Conservation (phyloP, 108 stramenopile species). For the Cyclotella baltica region DNA sequence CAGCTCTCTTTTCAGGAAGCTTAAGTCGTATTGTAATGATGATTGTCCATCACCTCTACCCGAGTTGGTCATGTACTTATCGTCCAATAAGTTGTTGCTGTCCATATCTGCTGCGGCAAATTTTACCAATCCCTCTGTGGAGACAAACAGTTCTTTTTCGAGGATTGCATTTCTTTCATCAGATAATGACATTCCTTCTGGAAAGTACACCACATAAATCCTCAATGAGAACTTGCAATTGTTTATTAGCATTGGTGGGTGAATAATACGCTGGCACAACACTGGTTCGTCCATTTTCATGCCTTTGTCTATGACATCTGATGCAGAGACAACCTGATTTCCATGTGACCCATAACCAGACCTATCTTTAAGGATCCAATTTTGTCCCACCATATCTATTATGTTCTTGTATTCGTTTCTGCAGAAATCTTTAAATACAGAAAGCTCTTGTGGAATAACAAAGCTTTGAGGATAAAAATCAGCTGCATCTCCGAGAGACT, state of each 20-base stretch:
- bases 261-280: conserved; percentile 71
- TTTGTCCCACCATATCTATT: background rate
- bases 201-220: conserved; percentile 75
- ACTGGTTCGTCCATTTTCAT: conserved; percentile 20
- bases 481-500: background rate
- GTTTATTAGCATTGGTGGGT: conserved; percentile 60
- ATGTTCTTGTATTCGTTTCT: conserved; percentile 1
- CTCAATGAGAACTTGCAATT: conserved; percentile 76
- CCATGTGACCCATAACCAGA: conserved; percentile 85
- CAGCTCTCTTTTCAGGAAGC: conserved; percentile 45
- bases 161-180: conserved; percentile 4
- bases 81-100: conserved; percentile 6
- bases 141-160: conserved; percentile 51
- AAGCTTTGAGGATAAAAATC: conserved; percentile 55
- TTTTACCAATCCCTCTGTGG: conserved; percentile 71
- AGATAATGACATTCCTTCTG: conserved; percentile 16
- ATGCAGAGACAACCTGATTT: conserved; percentile 57
- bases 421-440: conserved; percentile 18
- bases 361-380: conserved; percentile 71
- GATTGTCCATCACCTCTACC: conserved; percentile 58
- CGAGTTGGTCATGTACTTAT: conserved; percentile 82
- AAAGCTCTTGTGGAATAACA: conserved; percentile 44
- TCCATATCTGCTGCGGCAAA: conserved; percentile 50
- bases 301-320: conserved; percentile 35
- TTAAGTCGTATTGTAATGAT: conserved; percentile 61